Evolutionary conservation across 2,329 filamentous ascomycete genomes (phyloP).

Genomic region (Pyrenochaeta sp.): DNA sequence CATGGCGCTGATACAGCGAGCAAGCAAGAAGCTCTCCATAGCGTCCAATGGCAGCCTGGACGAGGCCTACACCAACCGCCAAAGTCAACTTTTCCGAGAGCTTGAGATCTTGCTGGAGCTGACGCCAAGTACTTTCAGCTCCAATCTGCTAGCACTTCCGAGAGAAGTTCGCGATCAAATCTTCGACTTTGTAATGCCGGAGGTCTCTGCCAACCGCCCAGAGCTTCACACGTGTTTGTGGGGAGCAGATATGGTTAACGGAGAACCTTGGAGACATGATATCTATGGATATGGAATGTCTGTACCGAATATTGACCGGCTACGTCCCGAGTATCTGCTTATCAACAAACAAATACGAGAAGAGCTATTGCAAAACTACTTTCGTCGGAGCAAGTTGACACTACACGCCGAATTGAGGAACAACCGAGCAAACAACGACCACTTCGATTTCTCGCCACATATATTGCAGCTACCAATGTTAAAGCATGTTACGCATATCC

Average conservation of each 20-base stretch:
- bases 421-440: slow-evolving; percentile 36
- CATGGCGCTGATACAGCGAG: slow-evolving; percentile 21
- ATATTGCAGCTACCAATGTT: slow-evolving; percentile 42
- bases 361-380: slow-evolving; percentile 41
- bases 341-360: slow-evolving; percentile 43
- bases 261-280: slow-evolving; percentile 46
- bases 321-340: slow-evolving; percentile 35
- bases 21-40: slow-evolving; percentile 34
- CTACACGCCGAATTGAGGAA: slow-evolving; percentile 47
- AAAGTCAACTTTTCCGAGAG: slow-evolving; percentile 44
- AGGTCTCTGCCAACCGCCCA: slow-evolving; percentile 21
- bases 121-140: slow-evolving; percentile 43
- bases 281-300: slow-evolving; percentile 40
- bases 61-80: slow-evolving; percentile 39
- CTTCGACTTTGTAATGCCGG: slow-evolving; percentile 37
- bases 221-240: slow-evolving; percentile 48
- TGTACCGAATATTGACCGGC: slow-evolving; percentile 28
- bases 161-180: slow-evolving; percentile 37
- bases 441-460: slow-evolving; percentile 46
- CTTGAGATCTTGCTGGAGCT: slow-evolving; percentile 45
- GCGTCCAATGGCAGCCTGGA: slow-evolving; percentile 33
- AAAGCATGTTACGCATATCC: slow-evolving; percentile 36
- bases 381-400: slow-evolving; percentile 38
- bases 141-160: slow-evolving; percentile 42
- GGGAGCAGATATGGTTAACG: slow-evolving; percentile 43